These are phyloP conservation scores for Leptographium lundbergii DNA, from an alignment of 2,329 filamentous ascomycete genomes.

Conservation along the genomic window DNA sequence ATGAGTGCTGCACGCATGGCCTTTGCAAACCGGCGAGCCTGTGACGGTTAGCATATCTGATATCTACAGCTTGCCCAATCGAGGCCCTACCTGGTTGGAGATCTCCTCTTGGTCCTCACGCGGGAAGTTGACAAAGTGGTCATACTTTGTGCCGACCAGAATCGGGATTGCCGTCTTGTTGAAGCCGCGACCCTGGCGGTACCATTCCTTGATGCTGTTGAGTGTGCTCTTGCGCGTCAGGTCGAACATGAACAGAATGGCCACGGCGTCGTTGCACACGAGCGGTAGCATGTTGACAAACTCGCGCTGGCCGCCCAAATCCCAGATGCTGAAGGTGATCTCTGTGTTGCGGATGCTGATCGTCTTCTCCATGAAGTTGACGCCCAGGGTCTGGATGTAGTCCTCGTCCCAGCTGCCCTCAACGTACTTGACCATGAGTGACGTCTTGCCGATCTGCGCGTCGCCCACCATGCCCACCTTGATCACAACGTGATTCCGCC, in stretches of 20 bases:
- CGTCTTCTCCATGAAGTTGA: conserved; percentile 99
- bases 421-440: conserved; percentile 98
- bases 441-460: conserved; percentile 98
- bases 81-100: conserved; percentile 63
- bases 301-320: conserved; percentile 91
- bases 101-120: conserved; percentile 97
- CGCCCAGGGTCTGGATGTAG: conserved; percentile 95
- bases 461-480: conserved; percentile 99
- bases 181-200: conserved; percentile 91
- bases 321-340: conserved; percentile 99
- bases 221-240: conserved; percentile 94
- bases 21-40: conserved; percentile 93
- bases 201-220: conserved; percentile 99
- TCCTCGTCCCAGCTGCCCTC: conserved; percentile 99
- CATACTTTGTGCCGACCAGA: conserved; percentile 93
- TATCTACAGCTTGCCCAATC: background rate
- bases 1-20: conserved; percentile 97
- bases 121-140: conserved; percentile 98
- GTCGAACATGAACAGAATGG: conserved; percentile 99
- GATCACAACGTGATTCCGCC: conserved; percentile 74
- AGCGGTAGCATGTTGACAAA: conserved; percentile 99
- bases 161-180: conserved; percentile 99
- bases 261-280: conserved; percentile 98
- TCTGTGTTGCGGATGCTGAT: conserved; percentile 98
- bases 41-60: background rate